These are phyloP conservation scores for Cyclanthera cordifolia DNA, from an alignment of 306 rosid genomes.

Conservation along the genomic window DNA sequence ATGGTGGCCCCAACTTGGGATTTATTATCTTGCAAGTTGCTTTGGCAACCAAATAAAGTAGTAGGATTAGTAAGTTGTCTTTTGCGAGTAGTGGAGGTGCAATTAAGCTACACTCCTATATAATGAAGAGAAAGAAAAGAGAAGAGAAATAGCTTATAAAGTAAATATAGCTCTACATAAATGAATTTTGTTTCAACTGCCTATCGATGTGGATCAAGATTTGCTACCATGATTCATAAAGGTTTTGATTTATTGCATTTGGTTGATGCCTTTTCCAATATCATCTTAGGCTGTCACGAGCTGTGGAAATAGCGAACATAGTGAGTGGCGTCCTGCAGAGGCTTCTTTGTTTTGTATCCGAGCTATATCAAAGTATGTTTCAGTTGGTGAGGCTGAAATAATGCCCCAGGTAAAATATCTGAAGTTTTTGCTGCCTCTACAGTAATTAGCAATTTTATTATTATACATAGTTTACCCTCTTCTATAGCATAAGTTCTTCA, in stretches of 20 bases:
- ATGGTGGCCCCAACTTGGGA: not conserved
- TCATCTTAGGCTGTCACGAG: slow-evolving; percentile 62
- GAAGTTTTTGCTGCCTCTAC: slow-evolving; percentile 4
- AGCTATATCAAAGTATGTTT: slow-evolving; percentile 80
- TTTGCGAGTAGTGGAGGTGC: not conserved
- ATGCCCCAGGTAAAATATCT: slow-evolving; percentile 75
- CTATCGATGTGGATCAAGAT: not conserved
- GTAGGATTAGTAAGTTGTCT: too few relatives aligned
- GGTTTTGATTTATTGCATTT: not conserved
- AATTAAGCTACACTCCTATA: not conserved
- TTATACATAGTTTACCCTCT: not conserved
- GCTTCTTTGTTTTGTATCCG: slow-evolving; percentile 94
- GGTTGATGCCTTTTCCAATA: slow-evolving; percentile 4
- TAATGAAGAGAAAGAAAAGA: not conserved
- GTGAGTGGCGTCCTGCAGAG: slow-evolving; percentile 91
- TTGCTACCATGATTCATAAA: slow-evolving; percentile 1
- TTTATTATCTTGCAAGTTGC: not conserved
- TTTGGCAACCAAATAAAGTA: not conserved
- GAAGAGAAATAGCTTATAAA: not conserved
- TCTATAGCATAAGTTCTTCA: not conserved
- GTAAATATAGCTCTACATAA: not conserved
- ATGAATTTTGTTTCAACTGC: not conserved
- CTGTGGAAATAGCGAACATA: slow-evolving; percentile 49
- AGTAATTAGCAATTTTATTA: not conserved
- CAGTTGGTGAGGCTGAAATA: slow-evolving; percentile 78